Evolutionary conservation across 495 filamentous ascomycete genomes (phyloP), one percentile per base, ranked within the genome.

Genomic region (Pseudomonodictys pantanalensis): DNA sequence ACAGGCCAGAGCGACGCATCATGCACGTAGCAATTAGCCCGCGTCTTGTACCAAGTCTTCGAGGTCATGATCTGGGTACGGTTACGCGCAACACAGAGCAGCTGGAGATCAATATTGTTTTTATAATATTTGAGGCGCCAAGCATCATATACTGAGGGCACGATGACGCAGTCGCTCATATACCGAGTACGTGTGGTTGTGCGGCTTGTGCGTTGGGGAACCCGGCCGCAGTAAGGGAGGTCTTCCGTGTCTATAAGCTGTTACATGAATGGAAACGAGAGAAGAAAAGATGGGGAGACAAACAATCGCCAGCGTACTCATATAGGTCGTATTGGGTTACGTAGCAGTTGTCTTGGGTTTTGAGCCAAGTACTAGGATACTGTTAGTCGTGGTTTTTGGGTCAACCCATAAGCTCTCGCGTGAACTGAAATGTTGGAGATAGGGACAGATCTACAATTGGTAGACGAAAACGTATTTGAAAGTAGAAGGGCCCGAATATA

Each of bases 11-110:
- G 38, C 2, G 52, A 43, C n/a, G 54, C 24, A 17, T 50, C 43
- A 25, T 39, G 28, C 4, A 57, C 54, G 25, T 57, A 57, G 24
- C 54, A 57, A 49, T 57, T 57, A 1, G 42, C 26, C 2, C 3
- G 2, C 8, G 54, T 57, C 43, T 57, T 57, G 23, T 57, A 57
- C 54, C 54, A 57, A 10, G n/a, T 47, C 24, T 41, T 54, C 3
- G 5, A 35, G 8, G n/a, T 24, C 22, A 46, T 17, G 9, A 46
- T 24, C 43, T 9, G n/a, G 8, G 15, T 24, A 46, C 9, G 22
- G 2, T 29, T 50, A 6, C 15, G 39, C 9, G 54, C 26, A 20
- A 47, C 43, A 57, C 54, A 57, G 1, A 43, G 47, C 18, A 57
- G 41, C 3, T 9, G 15, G 6, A 57, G 54, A n/a, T 49, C 43